phyloP scores from a whole-genome alignment of 2,329 filamentous ascomycete genomes.

The Thelonectria blattea region DNA sequence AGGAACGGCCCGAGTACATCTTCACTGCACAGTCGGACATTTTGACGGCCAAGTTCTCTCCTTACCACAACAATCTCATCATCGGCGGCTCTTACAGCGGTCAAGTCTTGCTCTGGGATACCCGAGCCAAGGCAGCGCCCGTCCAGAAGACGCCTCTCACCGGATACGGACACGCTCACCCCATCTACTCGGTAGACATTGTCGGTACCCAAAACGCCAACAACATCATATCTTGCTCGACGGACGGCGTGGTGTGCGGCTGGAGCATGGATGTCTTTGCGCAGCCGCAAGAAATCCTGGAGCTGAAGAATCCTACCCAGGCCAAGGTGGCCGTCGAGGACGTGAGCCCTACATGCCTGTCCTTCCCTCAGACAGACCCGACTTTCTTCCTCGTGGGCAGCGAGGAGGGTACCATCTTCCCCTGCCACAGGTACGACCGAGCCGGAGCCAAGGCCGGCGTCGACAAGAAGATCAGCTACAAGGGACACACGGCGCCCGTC shows the following conservation, averaged over 20 bases:
- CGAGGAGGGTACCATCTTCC: conserved; percentile 95
- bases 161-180: conserved; percentile 93
- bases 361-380: conserved; percentile 92
- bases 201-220: conserved; percentile 98
- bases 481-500: conserved; percentile 89
- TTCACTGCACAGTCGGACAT: conserved; percentile 97
- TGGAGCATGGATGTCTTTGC: conserved; percentile 99
- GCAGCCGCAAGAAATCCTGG: conserved; percentile 92
- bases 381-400: conserved; percentile 98
- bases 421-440: conserved; percentile 95
- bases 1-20: conserved; percentile 92
- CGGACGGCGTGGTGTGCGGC: conserved; percentile 93
- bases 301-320: conserved; percentile 83
- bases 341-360: conserved; percentile 90
- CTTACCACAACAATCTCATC: conserved; percentile 95
- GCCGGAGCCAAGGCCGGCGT: conserved; percentile 96
- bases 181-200: conserved; percentile 93
- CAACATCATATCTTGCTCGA: conserved; percentile 97
- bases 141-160: conserved; percentile 97
- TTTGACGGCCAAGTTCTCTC: conserved; percentile 95
- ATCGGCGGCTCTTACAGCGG: conserved; percentile 96
- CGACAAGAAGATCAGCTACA: conserved; percentile 86
- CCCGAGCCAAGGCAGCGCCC: conserved; percentile 83
- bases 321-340: conserved; percentile 83
- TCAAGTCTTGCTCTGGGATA: conserved; percentile 97